Evolutionary conservation across 306 rosid species (phyloP).

Genomic region (Myrica gale): DNA sequence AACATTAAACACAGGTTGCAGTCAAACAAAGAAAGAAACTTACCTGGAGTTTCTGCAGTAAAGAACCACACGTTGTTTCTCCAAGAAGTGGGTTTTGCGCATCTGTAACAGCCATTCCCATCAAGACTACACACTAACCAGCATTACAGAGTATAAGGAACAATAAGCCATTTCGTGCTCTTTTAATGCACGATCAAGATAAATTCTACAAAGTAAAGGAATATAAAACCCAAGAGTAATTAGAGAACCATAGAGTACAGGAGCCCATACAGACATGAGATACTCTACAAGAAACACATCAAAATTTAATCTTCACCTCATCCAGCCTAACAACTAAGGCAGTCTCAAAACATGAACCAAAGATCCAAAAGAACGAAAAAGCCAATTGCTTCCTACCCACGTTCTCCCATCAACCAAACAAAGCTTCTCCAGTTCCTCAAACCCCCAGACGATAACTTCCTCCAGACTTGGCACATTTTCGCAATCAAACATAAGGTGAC

Average conservation of each 20-base stretch:
- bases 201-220: slow-evolving; percentile 21
- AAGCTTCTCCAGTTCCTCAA: slow-evolving; percentile 5
- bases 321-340: background rate
- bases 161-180: slow-evolving; percentile 3
- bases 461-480: background rate
- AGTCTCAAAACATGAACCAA: background rate
- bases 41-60: no score
- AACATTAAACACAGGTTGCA: background rate
- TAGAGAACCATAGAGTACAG: background rate
- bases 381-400: background rate
- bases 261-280: background rate
- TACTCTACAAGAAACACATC: background rate
- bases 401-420: slow-evolving; percentile 5
- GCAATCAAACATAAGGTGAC: slow-evolving; percentile 19
- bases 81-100: slow-evolving; percentile 69
- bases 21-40: slow-evolving; percentile 27
- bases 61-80: slow-evolving; percentile 35
- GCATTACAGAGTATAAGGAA: slow-evolving; percentile 28
- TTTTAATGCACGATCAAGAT: slow-evolving; percentile 1
- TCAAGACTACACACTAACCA: slow-evolving; percentile 40
- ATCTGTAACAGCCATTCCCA: slow-evolving; percentile 76
- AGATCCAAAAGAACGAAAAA: background rate
- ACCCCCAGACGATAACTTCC: background rate
- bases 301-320: background rate
- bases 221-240: background rate